Base-by-base conservation (phyloP, 2,329 filamentous ascomycete species). In the Aspergillus luchuensis region DNA sequence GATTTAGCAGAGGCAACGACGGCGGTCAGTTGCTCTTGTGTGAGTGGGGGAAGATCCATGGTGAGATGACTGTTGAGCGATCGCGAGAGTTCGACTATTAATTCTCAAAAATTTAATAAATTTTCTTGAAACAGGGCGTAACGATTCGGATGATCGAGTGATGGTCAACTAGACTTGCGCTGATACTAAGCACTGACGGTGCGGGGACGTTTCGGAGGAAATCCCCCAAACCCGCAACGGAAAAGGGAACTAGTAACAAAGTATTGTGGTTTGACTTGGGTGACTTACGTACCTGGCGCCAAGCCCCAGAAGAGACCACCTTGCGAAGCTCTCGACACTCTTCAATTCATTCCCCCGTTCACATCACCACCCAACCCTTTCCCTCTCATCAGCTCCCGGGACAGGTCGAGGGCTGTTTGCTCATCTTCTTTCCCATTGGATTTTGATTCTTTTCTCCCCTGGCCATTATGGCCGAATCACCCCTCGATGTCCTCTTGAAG, bases 401-500 rank as follows among this genome's bases (percentile, higher is more conserved):
- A 52, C 55, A 57, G 56, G 63, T 59, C 61, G 53, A 64, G 57
- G 43, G 63, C 57, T 67, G 66, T 67, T 62, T 70, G 66, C 67
- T 69, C 61, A 67, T 60, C 67, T 63, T 59, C 66, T 68, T 62
- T 61, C 43, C 66, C 57, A 67, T 64, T 72, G 70, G 69, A 69
- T 70, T 72, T 71, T 68, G 63, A 68, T 71, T 67, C 63, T 65
- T 66, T 66, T 57, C 58, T 50, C 57, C 41, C 56, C 65, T 70
- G 77, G 77, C 78, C 78, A 74, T 74, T 66, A 81, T 81, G 79
- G 79, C 78, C 72, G 69, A 73, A 60, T 71, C 76, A 72, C 72
- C 77, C 66, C 67, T 86, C 73, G 81, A 83, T 68, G 77, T 82
- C 71, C 84, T 95, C 75, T 85, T 92, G 75, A 88, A 91, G 82